These are phyloP conservation scores for Ganoderma sinense DNA, from an alignment of 1,284 basidiomycete species.

Conservation along the genomic window DNA sequence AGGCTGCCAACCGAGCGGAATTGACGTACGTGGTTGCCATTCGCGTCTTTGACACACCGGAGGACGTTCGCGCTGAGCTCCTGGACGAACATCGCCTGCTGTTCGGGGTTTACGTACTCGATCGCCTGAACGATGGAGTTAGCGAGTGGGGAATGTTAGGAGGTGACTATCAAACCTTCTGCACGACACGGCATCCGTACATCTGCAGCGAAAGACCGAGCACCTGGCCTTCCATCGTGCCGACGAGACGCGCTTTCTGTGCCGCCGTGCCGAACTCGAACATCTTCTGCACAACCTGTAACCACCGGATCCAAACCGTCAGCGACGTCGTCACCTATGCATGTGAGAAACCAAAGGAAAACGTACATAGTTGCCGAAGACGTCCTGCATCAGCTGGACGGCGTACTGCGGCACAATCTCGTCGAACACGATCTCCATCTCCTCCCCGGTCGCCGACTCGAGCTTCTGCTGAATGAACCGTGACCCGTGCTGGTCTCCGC, in stretches of 20 bases:
- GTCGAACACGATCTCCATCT: constrained; percentile 86
- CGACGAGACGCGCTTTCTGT: constrained; percentile 79
- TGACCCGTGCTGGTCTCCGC: constrained; percentile 93
- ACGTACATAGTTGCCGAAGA: constrained; percentile 95
- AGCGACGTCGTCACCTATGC: not conserved
- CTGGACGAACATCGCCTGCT: constrained; percentile 78
- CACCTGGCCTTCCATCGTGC: constrained; percentile 84
- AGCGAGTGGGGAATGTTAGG: constrained; percentile 4
- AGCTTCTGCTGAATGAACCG: constrained; percentile 91
- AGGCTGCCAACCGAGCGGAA: too few species aligned
- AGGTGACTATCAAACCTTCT: constrained; percentile 64
- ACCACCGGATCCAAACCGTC: constrained; percentile 17
- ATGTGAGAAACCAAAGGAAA: constrained; percentile 5
- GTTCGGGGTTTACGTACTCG: constrained; percentile 81
- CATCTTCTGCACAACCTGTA: constrained; percentile 93
- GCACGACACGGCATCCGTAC: constrained; percentile 95
- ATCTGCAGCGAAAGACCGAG: constrained; percentile 87
- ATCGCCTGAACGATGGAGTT: constrained; percentile 66
- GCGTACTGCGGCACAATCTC: constrained; percentile 87
- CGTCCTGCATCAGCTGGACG: constrained; percentile 88
- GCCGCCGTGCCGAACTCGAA: constrained; percentile 88
- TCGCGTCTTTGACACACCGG: constrained; percentile 90
- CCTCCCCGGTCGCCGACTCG: constrained; percentile 78
- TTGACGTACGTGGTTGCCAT: constrained; percentile 89
- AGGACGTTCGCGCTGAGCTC: constrained; percentile 88